A percentile compares a stretch with the other conserved stretches of the same genome.
Conservation (phyloP, 169 alveolate genomes). For the Condylostoma magnum region DNA sequence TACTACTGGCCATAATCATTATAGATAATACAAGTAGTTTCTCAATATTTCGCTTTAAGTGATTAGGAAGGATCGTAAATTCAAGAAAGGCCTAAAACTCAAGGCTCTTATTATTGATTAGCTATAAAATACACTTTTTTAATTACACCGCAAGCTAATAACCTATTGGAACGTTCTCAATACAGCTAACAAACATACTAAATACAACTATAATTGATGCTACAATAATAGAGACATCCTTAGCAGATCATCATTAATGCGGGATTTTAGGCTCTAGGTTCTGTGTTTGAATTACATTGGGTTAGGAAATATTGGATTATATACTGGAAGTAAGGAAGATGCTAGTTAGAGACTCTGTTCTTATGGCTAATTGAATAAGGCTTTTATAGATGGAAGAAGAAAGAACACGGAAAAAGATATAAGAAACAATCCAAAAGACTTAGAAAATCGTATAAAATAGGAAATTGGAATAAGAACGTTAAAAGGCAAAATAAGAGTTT, state of each 20-base stretch:
- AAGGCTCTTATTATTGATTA: no score
- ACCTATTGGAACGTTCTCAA: no score
- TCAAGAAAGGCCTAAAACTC: no score
- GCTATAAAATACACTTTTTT: no score
- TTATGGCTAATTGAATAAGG: background rate
- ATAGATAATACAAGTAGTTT: slow-evolving; percentile 4
- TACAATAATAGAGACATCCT: no score
- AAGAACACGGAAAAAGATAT: background rate
- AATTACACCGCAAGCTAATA: no score
- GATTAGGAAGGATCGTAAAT: no score
- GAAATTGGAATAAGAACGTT: background rate
- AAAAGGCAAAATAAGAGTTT: background rate
- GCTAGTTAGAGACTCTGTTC: background rate
- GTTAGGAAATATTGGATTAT: no score
- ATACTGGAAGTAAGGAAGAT: no score
- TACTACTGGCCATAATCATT: background rate
- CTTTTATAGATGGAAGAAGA: slow-evolving; percentile 11
- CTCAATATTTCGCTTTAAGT: slow-evolving; percentile 18
- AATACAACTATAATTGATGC: no score
- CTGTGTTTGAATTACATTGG: background rate
- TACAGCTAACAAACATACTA: no score
- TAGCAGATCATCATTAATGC: no score
- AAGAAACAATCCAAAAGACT: background rate
- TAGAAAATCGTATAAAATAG: background rate
- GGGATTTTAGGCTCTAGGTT: background rate